phyloP scores from a whole-genome alignment of 2,329 filamentous ascomycete species.

The Sordariomycetes sp. region DNA sequence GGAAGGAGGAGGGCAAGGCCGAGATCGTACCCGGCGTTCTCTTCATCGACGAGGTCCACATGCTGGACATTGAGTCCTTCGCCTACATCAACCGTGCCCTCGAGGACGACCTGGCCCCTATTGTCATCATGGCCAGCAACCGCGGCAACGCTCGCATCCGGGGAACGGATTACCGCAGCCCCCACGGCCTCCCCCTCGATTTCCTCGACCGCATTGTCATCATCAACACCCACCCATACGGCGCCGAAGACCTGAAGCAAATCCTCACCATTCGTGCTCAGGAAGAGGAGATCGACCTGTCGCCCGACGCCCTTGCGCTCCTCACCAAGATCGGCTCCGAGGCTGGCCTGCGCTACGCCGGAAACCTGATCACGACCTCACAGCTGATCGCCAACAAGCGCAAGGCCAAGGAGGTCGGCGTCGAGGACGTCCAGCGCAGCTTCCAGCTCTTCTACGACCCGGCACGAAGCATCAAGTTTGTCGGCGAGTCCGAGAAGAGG shows the following conservation, averaged over 20 bases:
- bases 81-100: conserved; percentile 96
- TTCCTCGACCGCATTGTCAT: conserved; percentile 95
- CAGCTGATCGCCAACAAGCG: conserved; percentile 82
- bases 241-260: conserved; percentile 75
- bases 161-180: conserved; percentile 86
- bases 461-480: conserved; percentile 78
- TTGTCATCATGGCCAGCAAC: conserved; percentile 99
- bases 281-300: conserved; percentile 91
- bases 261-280: conserved; percentile 88
- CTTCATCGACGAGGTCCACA: conserved; percentile 98
- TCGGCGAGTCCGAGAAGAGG: conserved; percentile 81
- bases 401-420: conserved; percentile 70
- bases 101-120: conserved; percentile 87
- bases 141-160: conserved; percentile 84
- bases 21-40: conserved; percentile 95
- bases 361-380: conserved; percentile 92
- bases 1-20: conserved; percentile 98
- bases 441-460: conserved; percentile 94
- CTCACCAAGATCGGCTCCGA: conserved; percentile 95
- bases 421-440: conserved; percentile 87
- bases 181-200: conserved; percentile 89
- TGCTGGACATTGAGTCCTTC: conserved; percentile 99
- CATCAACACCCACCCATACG: conserved; percentile 85
- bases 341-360: conserved; percentile 87
- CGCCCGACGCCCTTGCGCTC: conserved; percentile 80